Evolutionary conservation across 2,329 filamentous ascomycete species (phyloP).

Genomic region (Talaromyces sp.): DNA sequence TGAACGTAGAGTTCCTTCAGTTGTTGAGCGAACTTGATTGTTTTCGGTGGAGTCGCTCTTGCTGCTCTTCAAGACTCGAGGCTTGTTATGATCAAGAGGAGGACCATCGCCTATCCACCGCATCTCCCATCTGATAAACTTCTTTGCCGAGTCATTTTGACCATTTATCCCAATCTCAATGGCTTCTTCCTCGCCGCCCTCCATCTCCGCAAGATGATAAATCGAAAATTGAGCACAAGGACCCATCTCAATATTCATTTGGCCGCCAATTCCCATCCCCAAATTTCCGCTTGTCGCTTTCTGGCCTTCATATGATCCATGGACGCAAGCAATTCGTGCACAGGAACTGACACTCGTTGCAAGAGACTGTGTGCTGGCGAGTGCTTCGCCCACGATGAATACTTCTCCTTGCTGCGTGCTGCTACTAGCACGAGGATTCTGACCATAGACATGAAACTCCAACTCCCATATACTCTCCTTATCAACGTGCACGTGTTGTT

Average conservation of each 20-base stretch:
- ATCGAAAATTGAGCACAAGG: neutral
- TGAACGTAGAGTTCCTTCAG: neutral
- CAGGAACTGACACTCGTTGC: neutral
- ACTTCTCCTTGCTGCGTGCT: constrained; percentile 2
- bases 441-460: neutral
- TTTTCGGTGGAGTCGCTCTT: neutral
- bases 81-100: neutral
- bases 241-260: neutral
- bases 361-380: constrained; percentile 8
- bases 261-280: constrained; percentile 2
- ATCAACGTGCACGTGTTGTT: neutral
- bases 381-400: neutral
- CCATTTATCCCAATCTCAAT: neutral
- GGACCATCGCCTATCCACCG: neutral
- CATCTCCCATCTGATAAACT: neutral
- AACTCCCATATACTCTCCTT: neutral
- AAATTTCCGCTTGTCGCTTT: constrained; percentile 11
- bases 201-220: neutral
- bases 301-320: constrained; percentile 2
- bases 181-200: neutral
- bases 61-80: neutral
- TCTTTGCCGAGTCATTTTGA: neutral
- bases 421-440: neutral
- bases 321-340: constrained; percentile 8
- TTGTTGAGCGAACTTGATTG: neutral